Evolutionary conservation across 2,329 filamentous ascomycete species (phyloP).

Genomic region (Eutypella sp.): DNA sequence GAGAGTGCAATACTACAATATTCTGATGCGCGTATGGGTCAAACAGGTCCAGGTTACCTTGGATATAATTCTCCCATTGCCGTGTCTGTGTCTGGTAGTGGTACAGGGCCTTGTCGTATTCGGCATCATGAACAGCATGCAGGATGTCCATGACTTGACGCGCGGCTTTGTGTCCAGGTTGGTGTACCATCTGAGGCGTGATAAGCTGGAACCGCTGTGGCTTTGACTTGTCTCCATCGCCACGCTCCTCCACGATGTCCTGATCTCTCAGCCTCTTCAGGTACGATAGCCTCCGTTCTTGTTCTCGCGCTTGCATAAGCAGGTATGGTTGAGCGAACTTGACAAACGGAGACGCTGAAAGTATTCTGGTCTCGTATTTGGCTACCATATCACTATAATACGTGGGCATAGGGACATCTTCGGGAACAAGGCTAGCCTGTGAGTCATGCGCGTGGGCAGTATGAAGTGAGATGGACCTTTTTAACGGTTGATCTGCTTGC

Average conservation of each 20-base stretch:
- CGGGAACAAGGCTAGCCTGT: conserved; percentile 58
- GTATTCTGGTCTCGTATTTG: conserved; percentile 85
- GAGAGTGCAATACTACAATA: conserved; percentile 88
- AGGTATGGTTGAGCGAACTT: conserved; percentile 93
- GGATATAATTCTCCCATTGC: conserved; percentile 93
- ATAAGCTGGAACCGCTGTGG: conserved; percentile 82
- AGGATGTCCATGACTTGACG: conserved; percentile 88
- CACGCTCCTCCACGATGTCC: conserved; percentile 52
- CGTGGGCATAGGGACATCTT: conserved; percentile 79
- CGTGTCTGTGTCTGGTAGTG: conserved; percentile 91
- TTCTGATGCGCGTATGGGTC: conserved; percentile 95
- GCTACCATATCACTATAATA: conserved; percentile 95
- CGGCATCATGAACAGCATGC: conserved; percentile 90
- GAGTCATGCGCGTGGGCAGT: conserved; percentile 39
- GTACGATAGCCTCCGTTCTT: conserved; percentile 79
- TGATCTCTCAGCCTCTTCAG: conserved; percentile 80
- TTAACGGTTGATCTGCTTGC: conserved; percentile 12
- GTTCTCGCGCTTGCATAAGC: conserved; percentile 84
- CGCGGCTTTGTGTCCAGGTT: conserved; percentile 72
- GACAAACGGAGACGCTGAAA: conserved; percentile 94
- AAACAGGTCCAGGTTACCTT: conserved; percentile 82
- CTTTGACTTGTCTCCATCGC: conserved; percentile 56
- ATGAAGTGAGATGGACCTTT: conserved; percentile 34
- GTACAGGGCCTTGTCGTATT: conserved; percentile 92
- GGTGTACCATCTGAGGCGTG: conserved; percentile 90